Percentiles rank a stretch among this genome's conserved stretches.
These are phyloP conservation scores for Aspergillus piperis DNA, from an alignment of 2,329 filamentous ascomycete genomes.

Conservation along the genomic window DNA sequence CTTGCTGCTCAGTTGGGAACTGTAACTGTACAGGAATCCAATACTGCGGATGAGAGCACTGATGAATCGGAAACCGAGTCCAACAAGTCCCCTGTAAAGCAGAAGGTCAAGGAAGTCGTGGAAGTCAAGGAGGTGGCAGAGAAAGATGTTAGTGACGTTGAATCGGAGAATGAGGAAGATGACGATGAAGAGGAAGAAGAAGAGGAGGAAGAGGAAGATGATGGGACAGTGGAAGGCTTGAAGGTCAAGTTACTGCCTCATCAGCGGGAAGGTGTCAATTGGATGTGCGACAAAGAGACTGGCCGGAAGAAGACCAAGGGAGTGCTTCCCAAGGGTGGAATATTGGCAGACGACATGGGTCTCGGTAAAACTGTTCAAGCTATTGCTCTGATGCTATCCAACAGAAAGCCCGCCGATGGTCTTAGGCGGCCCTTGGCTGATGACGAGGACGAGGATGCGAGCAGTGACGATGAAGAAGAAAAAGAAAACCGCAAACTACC, in stretches of 20 bases:
- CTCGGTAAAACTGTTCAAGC: conserved; percentile 95
- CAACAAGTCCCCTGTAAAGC: conserved; percentile 47
- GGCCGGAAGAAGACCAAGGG: conserved; percentile 79
- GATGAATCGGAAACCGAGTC: conserved; percentile 46
- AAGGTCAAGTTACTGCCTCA: conserved; percentile 88
- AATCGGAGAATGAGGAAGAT: conserved; percentile 33
- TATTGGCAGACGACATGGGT: conserved; percentile 94
- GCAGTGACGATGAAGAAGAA: conserved; percentile 39
- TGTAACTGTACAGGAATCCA: conserved; percentile 41
- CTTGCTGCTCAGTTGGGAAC: conserved; percentile 47
- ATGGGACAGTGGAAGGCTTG: conserved; percentile 73
- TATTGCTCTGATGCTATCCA: conserved; percentile 81
- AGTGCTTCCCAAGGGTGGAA: conserved; percentile 82
- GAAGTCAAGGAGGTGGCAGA: conserved; percentile 43
- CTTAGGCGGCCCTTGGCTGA: conserved; percentile 45
- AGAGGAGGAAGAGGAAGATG: conserved; percentile 57
- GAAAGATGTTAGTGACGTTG: conserved; percentile 17
- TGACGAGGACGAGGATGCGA: conserved; percentile 49
- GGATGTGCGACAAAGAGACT: conserved; percentile 93
- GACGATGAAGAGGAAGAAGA: conserved; percentile 40
- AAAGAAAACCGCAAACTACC: conserved; percentile 65
- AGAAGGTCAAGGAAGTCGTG: conserved; percentile 21
- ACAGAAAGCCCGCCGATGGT: conserved; percentile 66
- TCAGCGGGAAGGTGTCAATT: conserved; percentile 88
- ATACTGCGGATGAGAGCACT: conserved; percentile 33